Conservation (phyloP, 306 rosid species). For the Vigna reflexopilosa region DNA sequence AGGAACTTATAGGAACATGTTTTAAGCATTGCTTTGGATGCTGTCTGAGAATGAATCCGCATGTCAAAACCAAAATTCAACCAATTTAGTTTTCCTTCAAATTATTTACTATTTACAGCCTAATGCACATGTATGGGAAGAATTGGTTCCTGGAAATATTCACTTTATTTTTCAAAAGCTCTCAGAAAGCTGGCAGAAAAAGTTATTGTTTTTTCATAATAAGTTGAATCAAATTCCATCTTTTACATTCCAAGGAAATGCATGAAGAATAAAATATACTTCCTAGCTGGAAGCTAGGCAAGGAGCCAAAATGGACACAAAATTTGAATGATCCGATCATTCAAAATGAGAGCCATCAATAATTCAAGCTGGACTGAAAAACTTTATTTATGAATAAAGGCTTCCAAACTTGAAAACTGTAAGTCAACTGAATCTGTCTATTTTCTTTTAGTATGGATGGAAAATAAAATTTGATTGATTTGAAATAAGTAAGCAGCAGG, state of each 20-base stretch:
- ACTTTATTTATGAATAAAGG: slow-evolving; percentile 15
- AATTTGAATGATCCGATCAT: slow-evolving; percentile 3
- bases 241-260: neutral
- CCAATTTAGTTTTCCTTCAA: neutral
- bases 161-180: neutral
- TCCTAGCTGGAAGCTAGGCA: neutral
- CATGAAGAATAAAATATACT: slow-evolving; percentile 19
- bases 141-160: too few species aligned
- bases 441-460: slow-evolving; percentile 9
- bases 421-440: slow-evolving; percentile 12
- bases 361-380: slow-evolving; percentile 10
- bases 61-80: slow-evolving; percentile 5
- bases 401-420: neutral
- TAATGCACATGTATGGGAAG: neutral
- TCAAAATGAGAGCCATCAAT: neutral
- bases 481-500: slow-evolving; percentile 42
- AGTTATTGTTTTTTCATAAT: neutral
- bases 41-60: slow-evolving; percentile 10
- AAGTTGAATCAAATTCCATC: slow-evolving; percentile 1
- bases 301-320: slow-evolving; percentile 14
- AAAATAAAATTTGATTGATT: slow-evolving; percentile 14
- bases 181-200: neutral
- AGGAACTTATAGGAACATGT: slow-evolving; percentile 15
- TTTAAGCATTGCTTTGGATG: slow-evolving; percentile 7
- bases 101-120: neutral